These are phyloP conservation scores for Lepidopterella palustris DNA, from an alignment of 495 filamentous ascomycete genomes.

Conservation along the genomic window DNA sequence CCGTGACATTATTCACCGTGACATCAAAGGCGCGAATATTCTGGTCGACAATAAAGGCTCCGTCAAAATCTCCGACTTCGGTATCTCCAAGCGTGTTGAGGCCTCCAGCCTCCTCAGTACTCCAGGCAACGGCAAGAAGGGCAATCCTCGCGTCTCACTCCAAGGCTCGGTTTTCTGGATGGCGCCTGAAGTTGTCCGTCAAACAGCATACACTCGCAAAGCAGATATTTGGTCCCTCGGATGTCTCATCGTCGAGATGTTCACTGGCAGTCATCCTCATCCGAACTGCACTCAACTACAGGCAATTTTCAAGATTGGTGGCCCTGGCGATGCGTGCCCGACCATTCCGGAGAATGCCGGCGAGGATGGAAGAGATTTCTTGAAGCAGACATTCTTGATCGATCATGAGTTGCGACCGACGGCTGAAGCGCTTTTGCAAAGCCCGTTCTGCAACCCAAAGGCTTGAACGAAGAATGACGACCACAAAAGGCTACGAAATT, in stretches of 20 bases:
- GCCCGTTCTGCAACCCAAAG: slow-evolving; percentile 53
- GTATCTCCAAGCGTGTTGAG: slow-evolving; percentile 96
- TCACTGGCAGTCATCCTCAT: slow-evolving; percentile 93
- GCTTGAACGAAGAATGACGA: too few species aligned
- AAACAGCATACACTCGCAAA: slow-evolving; percentile 96
- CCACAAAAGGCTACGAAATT: too few species aligned
- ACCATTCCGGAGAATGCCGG: slow-evolving; percentile 85
- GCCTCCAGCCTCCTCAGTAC: slow-evolving; percentile 56
- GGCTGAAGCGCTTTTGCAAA: slow-evolving; percentile 80
- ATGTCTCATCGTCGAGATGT: slow-evolving; percentile 98
- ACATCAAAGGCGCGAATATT: slow-evolving; percentile 98
- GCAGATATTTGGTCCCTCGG: slow-evolving; percentile 99
- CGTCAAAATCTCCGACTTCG: slow-evolving; percentile 99
- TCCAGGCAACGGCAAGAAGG: slow-evolving; percentile 48
- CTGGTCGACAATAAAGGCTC: slow-evolving; percentile 98
- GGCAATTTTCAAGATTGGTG: slow-evolving; percentile 93
- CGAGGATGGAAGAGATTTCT: slow-evolving; percentile 76
- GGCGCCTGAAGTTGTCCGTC: slow-evolving; percentile 96
- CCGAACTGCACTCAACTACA: slow-evolving; percentile 95
- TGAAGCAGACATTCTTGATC: slow-evolving; percentile 86
- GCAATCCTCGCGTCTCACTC: slow-evolving; percentile 73
- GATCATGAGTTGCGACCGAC: slow-evolving; percentile 87
- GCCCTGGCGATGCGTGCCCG: slow-evolving; percentile 75
- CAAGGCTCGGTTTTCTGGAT: slow-evolving; percentile 99
- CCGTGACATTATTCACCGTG: slow-evolving; percentile 93